These are phyloP conservation scores for Neurospora tetrasperma DNA, from an alignment of 495 filamentous ascomycete genomes.

Conservation along the genomic window DNA sequence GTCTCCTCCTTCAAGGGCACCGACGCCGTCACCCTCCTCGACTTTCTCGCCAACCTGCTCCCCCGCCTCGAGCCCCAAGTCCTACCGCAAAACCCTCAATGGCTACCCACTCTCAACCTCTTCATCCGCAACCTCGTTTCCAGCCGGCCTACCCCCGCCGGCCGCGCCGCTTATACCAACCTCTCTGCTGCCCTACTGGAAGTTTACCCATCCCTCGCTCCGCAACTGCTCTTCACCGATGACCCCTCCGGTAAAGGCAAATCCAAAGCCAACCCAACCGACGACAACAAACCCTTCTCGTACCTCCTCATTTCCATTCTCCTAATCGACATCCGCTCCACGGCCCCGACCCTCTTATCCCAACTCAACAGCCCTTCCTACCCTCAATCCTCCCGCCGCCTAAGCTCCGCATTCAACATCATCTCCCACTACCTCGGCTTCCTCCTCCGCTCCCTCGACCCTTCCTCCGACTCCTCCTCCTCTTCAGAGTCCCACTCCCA, in stretches of 20 bases:
- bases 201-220: slow-evolving; percentile 32
- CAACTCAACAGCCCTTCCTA: slow-evolving; percentile 43
- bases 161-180: slow-evolving; percentile 40
- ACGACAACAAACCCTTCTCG: slow-evolving; percentile 43
- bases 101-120: slow-evolving; percentile 30
- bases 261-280: background rate
- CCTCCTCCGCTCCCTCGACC: slow-evolving; percentile 40
- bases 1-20: slow-evolving; percentile 39
- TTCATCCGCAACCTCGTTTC: slow-evolving; percentile 34
- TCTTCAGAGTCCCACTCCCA: background rate
- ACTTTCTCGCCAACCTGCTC: slow-evolving; percentile 35
- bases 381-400: slow-evolving; percentile 33
- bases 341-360: slow-evolving; percentile 48
- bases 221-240: slow-evolving; percentile 38
- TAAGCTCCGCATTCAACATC: slow-evolving; percentile 49
- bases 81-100: slow-evolving; percentile 27
- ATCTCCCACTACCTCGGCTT: slow-evolving; percentile 48
- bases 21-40: slow-evolving; percentile 39
- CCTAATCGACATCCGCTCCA: slow-evolving; percentile 51
- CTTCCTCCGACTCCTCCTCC: slow-evolving; percentile 4
- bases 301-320: slow-evolving; percentile 52
- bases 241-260: background rate
- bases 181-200: slow-evolving; percentile 44
- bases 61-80: slow-evolving; percentile 28
- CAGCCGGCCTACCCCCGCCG: slow-evolving; percentile 35